These are phyloP conservation scores for Aspergillus sparsus DNA, from an alignment of 495 filamentous ascomycete genomes.

Conservation along the genomic window DNA sequence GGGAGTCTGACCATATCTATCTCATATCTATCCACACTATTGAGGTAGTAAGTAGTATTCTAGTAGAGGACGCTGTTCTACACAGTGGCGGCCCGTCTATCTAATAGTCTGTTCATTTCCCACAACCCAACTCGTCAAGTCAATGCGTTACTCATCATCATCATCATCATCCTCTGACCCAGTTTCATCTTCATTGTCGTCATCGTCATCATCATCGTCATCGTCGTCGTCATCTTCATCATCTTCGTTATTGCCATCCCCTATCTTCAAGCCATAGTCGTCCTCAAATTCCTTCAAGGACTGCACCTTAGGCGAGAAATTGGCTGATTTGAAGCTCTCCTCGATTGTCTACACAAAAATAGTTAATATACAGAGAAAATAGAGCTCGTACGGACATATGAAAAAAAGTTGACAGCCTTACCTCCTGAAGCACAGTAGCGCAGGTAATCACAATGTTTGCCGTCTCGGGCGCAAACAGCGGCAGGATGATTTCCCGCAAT, in stretches of 20 bases:
- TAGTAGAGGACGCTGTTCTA: too few species aligned
- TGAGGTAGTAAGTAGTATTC: too few species aligned
- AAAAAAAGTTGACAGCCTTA: constrained; percentile 42
- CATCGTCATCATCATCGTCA: constrained; percentile 38
- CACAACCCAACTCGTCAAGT: background rate
- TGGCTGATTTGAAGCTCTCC: constrained; percentile 67
- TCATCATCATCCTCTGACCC: constrained; percentile 47
- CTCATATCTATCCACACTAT: too few species aligned
- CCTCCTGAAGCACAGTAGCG: constrained; percentile 79
- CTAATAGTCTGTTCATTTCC: too few species aligned
- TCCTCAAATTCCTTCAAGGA: constrained; percentile 82
- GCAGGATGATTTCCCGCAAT: constrained; percentile 73
- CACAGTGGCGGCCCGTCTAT: background rate
- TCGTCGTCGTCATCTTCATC: constrained; percentile 65
- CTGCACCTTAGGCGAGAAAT: constrained; percentile 76
- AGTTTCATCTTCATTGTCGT: constrained; percentile 45
- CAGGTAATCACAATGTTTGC: constrained; percentile 89
- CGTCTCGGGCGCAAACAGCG: constrained; percentile 72
- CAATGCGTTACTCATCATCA: constrained; percentile 15
- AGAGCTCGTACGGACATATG: background rate
- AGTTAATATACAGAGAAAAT: constrained; percentile 14
- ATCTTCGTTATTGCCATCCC: constrained; percentile 66
- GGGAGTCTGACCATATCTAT: too few species aligned
- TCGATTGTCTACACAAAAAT: constrained; percentile 59
- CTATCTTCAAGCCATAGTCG: constrained; percentile 80